phyloP scores from a whole-genome alignment of 306 rosid species.

The Datisca glomerata region DNA sequence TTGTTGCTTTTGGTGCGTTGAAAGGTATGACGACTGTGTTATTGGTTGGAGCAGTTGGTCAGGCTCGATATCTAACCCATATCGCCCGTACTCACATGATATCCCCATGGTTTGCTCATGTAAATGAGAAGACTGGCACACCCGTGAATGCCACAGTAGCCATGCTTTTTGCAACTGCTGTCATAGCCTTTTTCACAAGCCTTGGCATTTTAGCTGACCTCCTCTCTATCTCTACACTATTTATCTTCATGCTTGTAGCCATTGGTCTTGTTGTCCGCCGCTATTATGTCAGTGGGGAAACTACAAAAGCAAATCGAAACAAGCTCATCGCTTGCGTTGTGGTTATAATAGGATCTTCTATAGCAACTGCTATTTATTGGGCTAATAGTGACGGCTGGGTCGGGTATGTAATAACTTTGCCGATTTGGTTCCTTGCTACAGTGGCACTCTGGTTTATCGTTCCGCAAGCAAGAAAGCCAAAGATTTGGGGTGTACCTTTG shows the following conservation, averaged over 20 bases:
- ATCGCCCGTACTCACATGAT: constrained; percentile 85
- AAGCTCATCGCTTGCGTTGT: constrained; percentile 31
- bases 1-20: constrained; percentile 62
- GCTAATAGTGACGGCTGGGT: constrained; percentile 23
- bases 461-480: constrained; percentile 55
- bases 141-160: constrained; percentile 58
- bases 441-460: constrained; percentile 29
- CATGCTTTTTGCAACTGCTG: constrained; percentile 45
- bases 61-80: constrained; percentile 77
- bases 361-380: constrained; percentile 31
- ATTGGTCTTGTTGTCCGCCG: constrained; percentile 58
- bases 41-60: constrained; percentile 57
- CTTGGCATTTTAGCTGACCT: constrained; percentile 42
- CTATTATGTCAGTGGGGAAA: constrained; percentile 38
- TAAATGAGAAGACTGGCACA: constrained; percentile 48
- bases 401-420: constrained; percentile 27
- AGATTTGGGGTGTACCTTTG: constrained; percentile 67
- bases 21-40: constrained; percentile 85
- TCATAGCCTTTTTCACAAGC: constrained; percentile 56
- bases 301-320: constrained; percentile 15
- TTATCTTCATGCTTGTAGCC: constrained; percentile 72
- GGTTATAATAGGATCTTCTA: constrained; percentile 35
- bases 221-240: constrained; percentile 63
- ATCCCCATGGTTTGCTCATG: constrained; percentile 75
- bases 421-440: constrained; percentile 49